phyloP scores from a whole-genome alignment of 257 asterid genomes.

The Solanum gandarillasii region DNA sequence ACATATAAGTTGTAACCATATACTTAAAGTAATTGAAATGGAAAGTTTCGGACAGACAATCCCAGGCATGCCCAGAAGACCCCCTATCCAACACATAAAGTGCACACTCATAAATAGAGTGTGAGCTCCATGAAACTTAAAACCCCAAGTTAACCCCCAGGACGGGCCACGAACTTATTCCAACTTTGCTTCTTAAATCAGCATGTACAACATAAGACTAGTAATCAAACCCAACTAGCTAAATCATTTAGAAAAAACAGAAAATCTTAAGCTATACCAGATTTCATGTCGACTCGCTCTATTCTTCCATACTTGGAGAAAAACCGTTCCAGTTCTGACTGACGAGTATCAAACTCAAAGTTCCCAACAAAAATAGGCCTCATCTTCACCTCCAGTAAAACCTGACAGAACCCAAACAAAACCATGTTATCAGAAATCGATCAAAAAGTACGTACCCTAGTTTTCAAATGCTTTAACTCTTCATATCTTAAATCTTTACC shows the following conservation, averaged over 20 bases:
- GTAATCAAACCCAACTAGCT: not conserved
- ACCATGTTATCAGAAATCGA: not conserved
- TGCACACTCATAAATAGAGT: not conserved
- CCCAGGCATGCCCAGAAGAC: not conserved
- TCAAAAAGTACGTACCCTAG: not conserved
- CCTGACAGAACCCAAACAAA: not conserved
- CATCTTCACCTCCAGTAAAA: constrained; percentile 24
- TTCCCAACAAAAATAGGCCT: constrained; percentile 87
- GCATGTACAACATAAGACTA: not conserved
- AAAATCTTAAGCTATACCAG: constrained; percentile 35
- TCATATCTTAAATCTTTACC: not conserved
- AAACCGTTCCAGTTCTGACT: constrained; percentile 71
- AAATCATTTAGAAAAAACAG: not conserved
- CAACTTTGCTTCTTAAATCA: not conserved
- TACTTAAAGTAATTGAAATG: not conserved
- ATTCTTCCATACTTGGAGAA: constrained; percentile 78
- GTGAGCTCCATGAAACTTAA: not conserved
- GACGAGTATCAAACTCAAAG: constrained; percentile 81
- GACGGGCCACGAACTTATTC: not conserved
- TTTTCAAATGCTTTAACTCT: not conserved
- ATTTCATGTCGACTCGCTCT: constrained; percentile 87
- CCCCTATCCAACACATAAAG: not conserved
- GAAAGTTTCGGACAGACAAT: not conserved
- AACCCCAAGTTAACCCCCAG: not conserved
- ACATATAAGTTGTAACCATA: not conserved